These are phyloP conservation scores for Angomonas ambiguus DNA, from an alignment of 208 protist species.

Conservation along the genomic window DNA sequence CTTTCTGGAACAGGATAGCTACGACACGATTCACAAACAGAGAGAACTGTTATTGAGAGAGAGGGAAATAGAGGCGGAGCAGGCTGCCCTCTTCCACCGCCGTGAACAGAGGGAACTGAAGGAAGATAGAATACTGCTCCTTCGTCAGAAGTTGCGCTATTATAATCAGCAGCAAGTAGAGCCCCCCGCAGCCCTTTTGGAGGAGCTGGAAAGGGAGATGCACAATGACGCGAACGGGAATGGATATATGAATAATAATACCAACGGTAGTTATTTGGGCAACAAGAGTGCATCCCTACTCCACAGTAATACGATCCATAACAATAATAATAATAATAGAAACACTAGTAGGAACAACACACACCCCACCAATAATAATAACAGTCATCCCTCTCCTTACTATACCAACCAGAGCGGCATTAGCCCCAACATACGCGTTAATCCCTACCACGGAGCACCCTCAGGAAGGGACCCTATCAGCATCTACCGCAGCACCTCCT, in stretches of 20 bases:
- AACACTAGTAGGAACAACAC: neutral
- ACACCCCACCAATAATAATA: neutral
- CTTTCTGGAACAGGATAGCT: constrained; percentile 33
- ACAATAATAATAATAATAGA: neutral
- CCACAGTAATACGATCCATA: neutral
- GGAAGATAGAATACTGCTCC: constrained; percentile 23
- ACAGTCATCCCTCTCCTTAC: neutral
- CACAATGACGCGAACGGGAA: too few species aligned
- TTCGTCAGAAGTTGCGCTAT: constrained; percentile 41
- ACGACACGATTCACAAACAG: constrained; percentile 36
- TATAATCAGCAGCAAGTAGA: constrained; percentile 31
- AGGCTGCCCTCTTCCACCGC: constrained; percentile 26
- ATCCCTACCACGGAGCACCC: neutral
- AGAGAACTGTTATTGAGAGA: constrained; percentile 39
- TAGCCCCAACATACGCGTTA: neutral
- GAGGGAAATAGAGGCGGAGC: constrained; percentile 61
- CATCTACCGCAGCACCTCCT: neutral
- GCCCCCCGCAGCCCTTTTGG: constrained; percentile 20
- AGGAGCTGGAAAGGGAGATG: constrained; percentile 17
- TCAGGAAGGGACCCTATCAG: neutral
- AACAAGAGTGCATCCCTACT: neutral
- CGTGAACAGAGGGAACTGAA: constrained; percentile 44
- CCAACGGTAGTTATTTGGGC: too few species aligned
- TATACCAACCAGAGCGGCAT: neutral
- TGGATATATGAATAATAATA: too few species aligned